Percentiles rank a stretch among this genome's conserved stretches.
phyloP scores from a whole-genome alignment of 805 yeast genomes.

The Pichia cabralensis region DNA sequence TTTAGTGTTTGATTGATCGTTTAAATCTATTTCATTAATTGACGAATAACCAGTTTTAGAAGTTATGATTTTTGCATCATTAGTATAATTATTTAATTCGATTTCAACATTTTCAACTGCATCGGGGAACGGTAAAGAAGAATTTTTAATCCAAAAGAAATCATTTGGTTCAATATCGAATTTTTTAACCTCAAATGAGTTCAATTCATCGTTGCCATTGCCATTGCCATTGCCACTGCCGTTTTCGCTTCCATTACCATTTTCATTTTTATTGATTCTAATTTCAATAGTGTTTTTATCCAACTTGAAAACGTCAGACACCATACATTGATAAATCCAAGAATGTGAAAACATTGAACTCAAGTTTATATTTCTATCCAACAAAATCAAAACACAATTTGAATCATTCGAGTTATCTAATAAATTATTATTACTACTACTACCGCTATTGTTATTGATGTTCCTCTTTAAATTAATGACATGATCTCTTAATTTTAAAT shows the following conservation, averaged over 20 bases:
- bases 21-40: conserved; percentile 65
- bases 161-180: conserved; percentile 90
- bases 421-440: conserved; percentile 2
- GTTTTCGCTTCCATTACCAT: too few species aligned
- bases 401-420: too few species aligned
- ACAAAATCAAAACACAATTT: conserved; percentile 68
- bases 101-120: conserved; percentile 95
- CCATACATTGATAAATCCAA: conserved; percentile 96
- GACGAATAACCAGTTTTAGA: conserved; percentile 63
- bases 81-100: conserved; percentile 71
- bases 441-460: neutral
- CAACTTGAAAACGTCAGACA: conserved; percentile 80
- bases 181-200: conserved; percentile 43
- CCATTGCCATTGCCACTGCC: too few species aligned
- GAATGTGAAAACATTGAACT: conserved; percentile 94
- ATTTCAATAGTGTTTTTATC: conserved; percentile 74
- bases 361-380: conserved; percentile 85
- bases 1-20: conserved; percentile 43
- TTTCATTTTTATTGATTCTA: conserved; percentile 22
- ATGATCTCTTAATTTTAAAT: conserved; percentile 75
- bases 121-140: conserved; percentile 90
- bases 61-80: conserved; percentile 81
- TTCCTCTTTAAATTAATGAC: conserved; percentile 52
- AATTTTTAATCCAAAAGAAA: conserved; percentile 81
- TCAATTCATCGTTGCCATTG: too few species aligned